These are phyloP conservation scores for Yarrowia galli DNA, from an alignment of 1,139 yeast species.

Conservation along the genomic window DNA sequence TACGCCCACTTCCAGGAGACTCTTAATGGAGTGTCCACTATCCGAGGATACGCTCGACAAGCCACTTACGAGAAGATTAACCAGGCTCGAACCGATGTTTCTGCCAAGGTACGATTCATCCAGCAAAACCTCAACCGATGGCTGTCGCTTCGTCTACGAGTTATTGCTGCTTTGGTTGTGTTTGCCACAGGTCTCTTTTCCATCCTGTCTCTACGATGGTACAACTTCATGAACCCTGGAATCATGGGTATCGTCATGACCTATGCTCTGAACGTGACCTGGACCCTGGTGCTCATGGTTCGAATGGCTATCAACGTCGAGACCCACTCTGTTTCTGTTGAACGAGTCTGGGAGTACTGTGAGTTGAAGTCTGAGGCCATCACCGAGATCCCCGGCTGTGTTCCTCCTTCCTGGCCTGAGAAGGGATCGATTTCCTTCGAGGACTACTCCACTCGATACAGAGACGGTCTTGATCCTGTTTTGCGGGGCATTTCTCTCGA, in stretches of 20 bases:
- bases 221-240: slow-evolving; percentile 65
- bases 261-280: slow-evolving; percentile 71
- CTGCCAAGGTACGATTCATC: slow-evolving; percentile 76
- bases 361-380: slow-evolving; percentile 68
- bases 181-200: slow-evolving; percentile 60
- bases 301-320: slow-evolving; percentile 76
- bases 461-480: slow-evolving; percentile 62
- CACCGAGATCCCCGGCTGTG: slow-evolving; percentile 51
- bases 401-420: slow-evolving; percentile 50
- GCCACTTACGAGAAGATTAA: slow-evolving; percentile 36
- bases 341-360: slow-evolving; percentile 75
- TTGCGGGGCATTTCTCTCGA: slow-evolving; percentile 60
- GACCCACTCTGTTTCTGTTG: slow-evolving; percentile 76
- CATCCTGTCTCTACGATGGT: slow-evolving; percentile 54
- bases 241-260: slow-evolving; percentile 77
- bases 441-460: slow-evolving; percentile 69
- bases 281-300: slow-evolving; percentile 66
- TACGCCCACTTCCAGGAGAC: slow-evolving; percentile 82
- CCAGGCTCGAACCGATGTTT: slow-evolving; percentile 60
- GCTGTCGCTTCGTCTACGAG: slow-evolving; percentile 72
- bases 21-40: slow-evolving; percentile 72
- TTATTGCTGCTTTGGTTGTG: slow-evolving; percentile 70
- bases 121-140: slow-evolving; percentile 71
- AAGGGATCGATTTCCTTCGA: slow-evolving; percentile 63
- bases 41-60: slow-evolving; percentile 58